phyloP scores from a whole-genome alignment of 371 early-diverging fungal species.

The Rhizopus microsporus region DNA sequence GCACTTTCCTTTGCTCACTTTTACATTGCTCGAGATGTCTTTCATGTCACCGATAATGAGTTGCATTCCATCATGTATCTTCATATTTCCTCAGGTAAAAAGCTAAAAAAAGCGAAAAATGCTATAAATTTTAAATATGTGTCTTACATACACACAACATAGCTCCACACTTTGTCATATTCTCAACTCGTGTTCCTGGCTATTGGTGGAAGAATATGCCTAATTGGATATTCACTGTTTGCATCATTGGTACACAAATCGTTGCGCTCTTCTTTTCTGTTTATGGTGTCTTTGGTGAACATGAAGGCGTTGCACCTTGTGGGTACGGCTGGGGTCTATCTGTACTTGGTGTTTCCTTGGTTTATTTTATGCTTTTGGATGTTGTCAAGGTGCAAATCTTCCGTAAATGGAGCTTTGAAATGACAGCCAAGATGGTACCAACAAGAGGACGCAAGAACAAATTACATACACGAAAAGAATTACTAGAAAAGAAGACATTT shows the following conservation, averaged over 20 bases:
- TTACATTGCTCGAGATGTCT: constrained; percentile 73
- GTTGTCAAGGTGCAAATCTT: constrained; percentile 84
- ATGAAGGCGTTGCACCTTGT: constrained; percentile 53
- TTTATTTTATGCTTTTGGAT: constrained; percentile 79
- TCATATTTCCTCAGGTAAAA: constrained; percentile 75
- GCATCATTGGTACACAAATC: constrained; percentile 89
- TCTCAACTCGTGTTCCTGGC: constrained; percentile 91
- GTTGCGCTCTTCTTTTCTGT: constrained; percentile 88
- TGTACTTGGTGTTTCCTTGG: constrained; percentile 69
- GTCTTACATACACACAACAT: not conserved
- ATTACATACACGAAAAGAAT: constrained; percentile 55
- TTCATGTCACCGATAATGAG: constrained; percentile 45
- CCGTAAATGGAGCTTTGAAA: constrained; percentile 68
- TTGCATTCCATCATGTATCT: constrained; percentile 88
- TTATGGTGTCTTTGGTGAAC: constrained; percentile 66
- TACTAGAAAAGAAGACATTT: constrained; percentile 32
- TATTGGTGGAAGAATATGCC: constrained; percentile 89
- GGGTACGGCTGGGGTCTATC: constrained; percentile 62
- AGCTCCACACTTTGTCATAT: constrained; percentile 95
- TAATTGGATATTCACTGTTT: constrained; percentile 74
- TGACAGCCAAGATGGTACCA: constrained; percentile 73
- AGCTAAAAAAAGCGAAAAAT: not conserved
- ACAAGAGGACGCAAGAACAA: constrained; percentile 59
- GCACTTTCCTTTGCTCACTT: constrained; percentile 82
- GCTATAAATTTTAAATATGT: not conserved